Evolutionary conservation across 768 basidiomycete species (phyloP).

Genomic region (Tricholoma matsutake): DNA sequence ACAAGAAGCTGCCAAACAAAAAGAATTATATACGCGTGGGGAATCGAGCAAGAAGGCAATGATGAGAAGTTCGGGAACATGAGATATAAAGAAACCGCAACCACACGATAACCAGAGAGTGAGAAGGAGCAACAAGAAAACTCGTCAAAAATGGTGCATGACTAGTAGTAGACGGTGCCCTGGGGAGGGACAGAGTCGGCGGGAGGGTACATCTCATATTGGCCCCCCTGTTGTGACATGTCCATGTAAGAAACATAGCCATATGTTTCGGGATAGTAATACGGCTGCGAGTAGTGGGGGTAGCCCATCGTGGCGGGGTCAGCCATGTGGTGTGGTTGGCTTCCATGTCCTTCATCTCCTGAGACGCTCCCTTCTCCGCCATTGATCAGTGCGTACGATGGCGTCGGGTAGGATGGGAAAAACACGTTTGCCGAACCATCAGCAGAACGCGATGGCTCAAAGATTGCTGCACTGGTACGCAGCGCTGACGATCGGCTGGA

Average conservation of each 20-base stretch:
- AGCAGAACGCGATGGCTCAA: constrained; percentile 40
- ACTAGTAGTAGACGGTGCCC: constrained; percentile 62
- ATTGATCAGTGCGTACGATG: constrained; percentile 32
- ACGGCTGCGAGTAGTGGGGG: constrained; percentile 56
- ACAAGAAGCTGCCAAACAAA: constrained; percentile 4
- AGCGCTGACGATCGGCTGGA: constrained; percentile 35
- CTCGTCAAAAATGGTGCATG: constrained; percentile 19
- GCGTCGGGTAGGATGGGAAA: constrained; percentile 8
- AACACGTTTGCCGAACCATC: constrained; percentile 18
- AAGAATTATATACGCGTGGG: neutral
- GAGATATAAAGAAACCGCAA: constrained; percentile 5
- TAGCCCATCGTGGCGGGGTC: constrained; percentile 48
- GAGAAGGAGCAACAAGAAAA: constrained; percentile 7
- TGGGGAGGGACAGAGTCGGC: constrained; percentile 41
- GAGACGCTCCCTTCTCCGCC: constrained; percentile 23
- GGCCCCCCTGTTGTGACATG: constrained; percentile 59
- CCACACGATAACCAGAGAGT: constrained; percentile 3
- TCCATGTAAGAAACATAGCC: constrained; percentile 67
- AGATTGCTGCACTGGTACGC: constrained; percentile 49
- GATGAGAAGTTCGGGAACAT: constrained; percentile 9
- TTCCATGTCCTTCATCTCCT: constrained; percentile 7
- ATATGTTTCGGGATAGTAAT: constrained; percentile 73
- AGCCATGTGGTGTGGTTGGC: constrained; percentile 6
- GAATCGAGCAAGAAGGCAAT: constrained; percentile 5
- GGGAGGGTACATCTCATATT: constrained; percentile 65